Percentiles rank a stretch among this genome's conserved stretches.
Conservation (phyloP, 768 basidiomycete genomes). For the Auriscalpium microsporum region DNA sequence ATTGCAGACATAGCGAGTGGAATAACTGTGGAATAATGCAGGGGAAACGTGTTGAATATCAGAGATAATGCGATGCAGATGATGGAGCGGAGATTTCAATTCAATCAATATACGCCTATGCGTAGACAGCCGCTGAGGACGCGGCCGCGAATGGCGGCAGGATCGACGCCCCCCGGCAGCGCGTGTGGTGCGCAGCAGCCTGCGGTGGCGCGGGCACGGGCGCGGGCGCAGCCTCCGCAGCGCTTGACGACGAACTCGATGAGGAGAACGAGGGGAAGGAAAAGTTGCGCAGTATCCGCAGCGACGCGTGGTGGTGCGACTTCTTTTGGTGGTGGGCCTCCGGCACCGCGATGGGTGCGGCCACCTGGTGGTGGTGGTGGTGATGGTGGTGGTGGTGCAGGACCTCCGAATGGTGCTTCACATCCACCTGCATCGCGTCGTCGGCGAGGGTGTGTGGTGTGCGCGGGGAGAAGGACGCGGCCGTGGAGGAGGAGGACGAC, state of each 20-base stretch:
- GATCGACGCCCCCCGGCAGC: constrained; percentile 2
- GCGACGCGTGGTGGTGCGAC: constrained; percentile 4
- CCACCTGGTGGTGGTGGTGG: neutral
- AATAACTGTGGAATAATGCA: neutral
- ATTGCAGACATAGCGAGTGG: no score
- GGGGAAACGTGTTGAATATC: neutral
- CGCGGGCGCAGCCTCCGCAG: neutral
- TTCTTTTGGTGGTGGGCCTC: constrained; percentile 2
- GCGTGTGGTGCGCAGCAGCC: neutral
- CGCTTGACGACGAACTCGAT: constrained; percentile 4
- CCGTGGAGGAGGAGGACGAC: constrained; percentile 3
- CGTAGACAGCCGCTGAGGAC: constrained; percentile 7
- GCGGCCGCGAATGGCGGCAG: constrained; percentile 10
- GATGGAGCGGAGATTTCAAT: no score
- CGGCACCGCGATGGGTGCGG: neutral
- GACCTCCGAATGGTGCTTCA: neutral
- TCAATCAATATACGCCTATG: neutral
- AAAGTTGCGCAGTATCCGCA: constrained; percentile 12
- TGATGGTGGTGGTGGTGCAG: neutral
- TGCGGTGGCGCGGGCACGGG: neutral
- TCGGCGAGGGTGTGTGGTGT: constrained; percentile 5
- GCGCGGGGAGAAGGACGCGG: constrained; percentile 9
- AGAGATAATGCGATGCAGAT: neutral
- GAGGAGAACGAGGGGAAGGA: constrained; percentile 9
- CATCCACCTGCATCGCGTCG: neutral